Evolutionary conservation across 805 yeast species (phyloP).

Genomic region (Starmerella riodocensis): DNA sequence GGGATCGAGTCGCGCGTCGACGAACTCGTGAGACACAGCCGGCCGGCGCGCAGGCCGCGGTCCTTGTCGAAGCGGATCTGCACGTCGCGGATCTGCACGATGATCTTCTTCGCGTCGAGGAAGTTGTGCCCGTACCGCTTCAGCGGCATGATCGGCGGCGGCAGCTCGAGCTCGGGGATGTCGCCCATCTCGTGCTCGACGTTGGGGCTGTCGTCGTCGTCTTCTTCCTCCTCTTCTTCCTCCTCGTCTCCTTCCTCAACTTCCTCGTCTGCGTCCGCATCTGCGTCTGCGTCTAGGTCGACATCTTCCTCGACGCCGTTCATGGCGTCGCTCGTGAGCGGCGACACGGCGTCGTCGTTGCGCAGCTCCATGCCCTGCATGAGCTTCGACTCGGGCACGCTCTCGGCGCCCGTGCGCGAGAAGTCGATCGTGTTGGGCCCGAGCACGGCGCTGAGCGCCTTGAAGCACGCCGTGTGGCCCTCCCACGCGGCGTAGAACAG

Average conservation of each 20-base stretch:
- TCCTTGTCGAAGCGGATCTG: conserved; percentile 36
- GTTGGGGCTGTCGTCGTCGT: conserved; percentile 16
- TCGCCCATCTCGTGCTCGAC: conserved; percentile 24
- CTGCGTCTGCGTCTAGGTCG: neutral
- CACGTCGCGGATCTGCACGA: conserved; percentile 49
- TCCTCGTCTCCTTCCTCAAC: conserved; percentile 1
- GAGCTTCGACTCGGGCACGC: conserved; percentile 5
- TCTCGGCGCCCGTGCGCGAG: conserved; percentile 6
- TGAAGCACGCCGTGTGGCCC: conserved; percentile 74
- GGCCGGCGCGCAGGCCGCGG: conserved; percentile 32
- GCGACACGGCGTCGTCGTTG: neutral
- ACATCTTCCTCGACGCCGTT: neutral
- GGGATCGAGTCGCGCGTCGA: conserved; percentile 70
- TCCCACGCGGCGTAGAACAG: conserved; percentile 86
- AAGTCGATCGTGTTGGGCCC: conserved; percentile 17
- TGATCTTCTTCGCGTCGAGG: conserved; percentile 67
- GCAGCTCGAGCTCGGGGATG: conserved; percentile 81
- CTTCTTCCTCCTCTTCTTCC: conserved; percentile 12
- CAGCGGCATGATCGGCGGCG: conserved; percentile 91
- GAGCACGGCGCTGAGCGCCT: conserved; percentile 40
- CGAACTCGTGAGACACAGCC: conserved; percentile 68
- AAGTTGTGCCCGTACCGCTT: conserved; percentile 93
- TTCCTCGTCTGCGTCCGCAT: neutral
- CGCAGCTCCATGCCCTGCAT: conserved; percentile 2
- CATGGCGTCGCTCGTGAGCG: neutral